Evolutionary conservation across 148 eudicot species (phyloP), one percentile per base, ranked within the genome.

Genomic region (Fagopyrum esculentum): DNA sequence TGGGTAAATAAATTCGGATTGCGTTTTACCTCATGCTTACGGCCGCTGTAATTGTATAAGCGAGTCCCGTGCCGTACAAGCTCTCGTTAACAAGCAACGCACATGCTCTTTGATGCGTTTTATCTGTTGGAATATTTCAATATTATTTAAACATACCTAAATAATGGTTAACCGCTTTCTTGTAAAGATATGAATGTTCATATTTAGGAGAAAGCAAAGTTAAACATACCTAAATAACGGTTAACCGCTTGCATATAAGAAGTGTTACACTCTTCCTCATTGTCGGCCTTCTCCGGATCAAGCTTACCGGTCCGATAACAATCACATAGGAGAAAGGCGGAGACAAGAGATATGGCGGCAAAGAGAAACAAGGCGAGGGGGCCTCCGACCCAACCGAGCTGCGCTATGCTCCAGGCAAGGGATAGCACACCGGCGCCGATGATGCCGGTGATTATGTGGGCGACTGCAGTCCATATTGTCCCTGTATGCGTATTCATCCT

Each of bases 381-480:
- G 44, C 88, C 88, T 10, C 80, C 88, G 35, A 83, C 71, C 88
- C 88, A 87, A 2, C 89, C 90, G 12, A 87, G 70, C 50, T 83
- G 86, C 12, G 87, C 87, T 26, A 75, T 78, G 68, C 87, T 83
- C 87, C 87, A 86, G 3, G 87, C 83, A 2, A 82, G 78, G 4
- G 86, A 82, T 30, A 79, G 72, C 9, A 80, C 85, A 17, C 87
- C 85, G 0, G 88, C 80, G 19, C 88, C 88, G 13, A 85, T 81
- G 8, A 85, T 86, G 8, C 84, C 88, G n/a, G 86, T 83, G 71
- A 85, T 82, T 29, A 84, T 78, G 77, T 84, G 89, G 9, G 87
- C 86, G 0, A 74, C 26, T 29, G 81, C 82, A 22, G 81, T 81
- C 86, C 84, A 86, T 76, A 77, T 22, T 6, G 86, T 86, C 57